Percentiles rank a stretch among this genome's conserved stretches.
These are phyloP conservation scores for Ramichloridium luteum DNA, from an alignment of 2,329 filamentous ascomycete species.

Conservation along the genomic window DNA sequence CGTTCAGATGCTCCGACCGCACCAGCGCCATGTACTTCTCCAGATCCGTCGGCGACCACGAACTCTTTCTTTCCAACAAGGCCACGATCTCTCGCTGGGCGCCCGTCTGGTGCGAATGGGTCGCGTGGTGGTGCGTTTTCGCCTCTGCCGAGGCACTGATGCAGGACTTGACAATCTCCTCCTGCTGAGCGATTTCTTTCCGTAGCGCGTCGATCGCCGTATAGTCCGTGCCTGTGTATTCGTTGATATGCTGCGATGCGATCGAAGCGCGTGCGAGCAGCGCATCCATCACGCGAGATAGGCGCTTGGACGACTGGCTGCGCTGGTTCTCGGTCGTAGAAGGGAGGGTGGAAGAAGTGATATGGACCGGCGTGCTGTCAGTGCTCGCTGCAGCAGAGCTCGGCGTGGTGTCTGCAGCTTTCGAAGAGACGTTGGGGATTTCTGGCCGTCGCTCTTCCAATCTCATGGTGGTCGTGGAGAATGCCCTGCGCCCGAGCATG, in stretches of 20 bases:
- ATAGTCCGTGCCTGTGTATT: slow-evolving; percentile 77
- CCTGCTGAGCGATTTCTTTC: slow-evolving; percentile 57
- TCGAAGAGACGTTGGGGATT: no score
- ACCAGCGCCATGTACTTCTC: slow-evolving; percentile 92
- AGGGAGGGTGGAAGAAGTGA: no score
- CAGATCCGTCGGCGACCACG: slow-evolving; percentile 74
- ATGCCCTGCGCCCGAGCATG: no score
- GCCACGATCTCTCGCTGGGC: slow-evolving; percentile 95
- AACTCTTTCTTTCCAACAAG: slow-evolving; percentile 83
- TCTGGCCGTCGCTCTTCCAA: no score
- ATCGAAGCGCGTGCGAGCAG: slow-evolving; percentile 73
- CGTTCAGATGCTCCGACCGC: slow-evolving; percentile 82
- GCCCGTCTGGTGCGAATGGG: slow-evolving; percentile 68
- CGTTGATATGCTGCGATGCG: slow-evolving; percentile 80
- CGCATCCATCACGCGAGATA: slow-evolving; percentile 73
- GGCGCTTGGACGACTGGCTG: slow-evolving; percentile 46
- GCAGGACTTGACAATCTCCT: slow-evolving; percentile 45
- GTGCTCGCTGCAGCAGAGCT: no score
- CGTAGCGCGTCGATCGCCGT: slow-evolving; percentile 81
- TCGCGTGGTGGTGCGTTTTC: slow-evolving; percentile 67
- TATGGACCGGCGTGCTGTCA: no score
- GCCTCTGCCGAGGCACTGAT: slow-evolving; percentile 56
- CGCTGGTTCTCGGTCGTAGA: slow-evolving; percentile 42
- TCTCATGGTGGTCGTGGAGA: no score
- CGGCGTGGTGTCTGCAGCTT: no score